Percentiles rank a stretch among this genome's conserved stretches.
These are phyloP conservation scores for Leccinum longicurvipes DNA, from an alignment of 768 basidiomycete species.

Conservation along the genomic window DNA sequence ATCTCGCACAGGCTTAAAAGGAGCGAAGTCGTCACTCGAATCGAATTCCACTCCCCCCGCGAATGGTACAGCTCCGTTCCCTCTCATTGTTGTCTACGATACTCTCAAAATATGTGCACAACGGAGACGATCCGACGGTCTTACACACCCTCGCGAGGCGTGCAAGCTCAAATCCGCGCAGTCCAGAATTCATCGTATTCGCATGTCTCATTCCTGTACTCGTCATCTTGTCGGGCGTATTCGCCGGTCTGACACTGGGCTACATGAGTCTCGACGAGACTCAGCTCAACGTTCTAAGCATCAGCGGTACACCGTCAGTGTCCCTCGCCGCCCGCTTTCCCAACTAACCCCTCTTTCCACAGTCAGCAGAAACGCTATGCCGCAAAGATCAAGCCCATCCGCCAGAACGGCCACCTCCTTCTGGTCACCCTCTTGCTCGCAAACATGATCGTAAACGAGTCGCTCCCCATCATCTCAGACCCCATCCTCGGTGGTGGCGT, in stretches of 20 bases:
- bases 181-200: constrained; percentile 37
- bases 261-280: constrained; percentile 94
- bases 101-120: constrained; percentile 45
- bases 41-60: constrained; percentile 11
- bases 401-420: constrained; percentile 77
- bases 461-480: constrained; percentile 80
- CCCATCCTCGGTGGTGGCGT: constrained; percentile 76
- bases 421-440: constrained; percentile 80
- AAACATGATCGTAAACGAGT: constrained; percentile 92
- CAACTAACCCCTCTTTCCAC: constrained; percentile 1
- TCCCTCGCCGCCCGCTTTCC: not conserved
- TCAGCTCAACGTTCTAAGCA: constrained; percentile 82
- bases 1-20: not conserved
- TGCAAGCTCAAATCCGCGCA: constrained; percentile 15
- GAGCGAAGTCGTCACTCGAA: not conserved
- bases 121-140: constrained; percentile 11
- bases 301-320: constrained; percentile 78
- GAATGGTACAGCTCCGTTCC: constrained; percentile 41
- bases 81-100: constrained; percentile 42
- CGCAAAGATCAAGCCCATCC: constrained; percentile 81
- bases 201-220: constrained; percentile 75
- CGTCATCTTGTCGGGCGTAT: constrained; percentile 78
- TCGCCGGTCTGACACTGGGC: constrained; percentile 89
- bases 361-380: constrained; percentile 81
- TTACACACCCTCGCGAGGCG: constrained; percentile 33